Evolutionary conservation across 2,329 filamentous ascomycete genomes (phyloP), one percentile per base, ranked within the genome.

Genomic region (Botrytis galanthina): DNA sequence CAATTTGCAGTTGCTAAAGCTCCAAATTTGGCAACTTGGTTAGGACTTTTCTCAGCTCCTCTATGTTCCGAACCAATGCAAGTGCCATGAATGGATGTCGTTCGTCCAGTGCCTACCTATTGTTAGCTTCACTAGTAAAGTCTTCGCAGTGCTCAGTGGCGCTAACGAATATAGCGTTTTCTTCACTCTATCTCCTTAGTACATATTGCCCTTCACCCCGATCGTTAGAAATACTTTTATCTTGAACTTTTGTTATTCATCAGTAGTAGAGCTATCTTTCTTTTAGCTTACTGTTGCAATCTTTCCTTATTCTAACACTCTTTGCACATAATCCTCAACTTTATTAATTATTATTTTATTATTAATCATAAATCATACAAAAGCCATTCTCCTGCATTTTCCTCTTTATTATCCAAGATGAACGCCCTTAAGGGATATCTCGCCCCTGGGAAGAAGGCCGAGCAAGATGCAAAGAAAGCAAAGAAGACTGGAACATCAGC

Each of bases 381-480:
- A 18, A 35, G 18, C 37, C n/a, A 37, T 70, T 46, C n/a, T 57
- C 29, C 18, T 57, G n/a, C 3, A 42, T 42, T 32, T 68, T 4
- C 16, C 29, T 68, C 48, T 32, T 37, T 35, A 51, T 29, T 35
- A n/a, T 22, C 42, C 51, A 70, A 63, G 35, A 74, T 74, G 73
- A 59, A 73, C 29, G 51, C 61, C 46, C 7, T 74, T 22, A 74
- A 73, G 57, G 73, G 70, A 8, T 74, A 74, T 29, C 64, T 74
- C 63, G 70, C 66, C 18, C 73, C 72, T 22, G 57, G 68, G 71
- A 72, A 69, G 29, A 70, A 44, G 51, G 68, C n/a, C 18, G 54
- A 70, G 54, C n/a, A 70, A 37, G 68, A 46, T n/a, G 54, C 20
- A 3, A 46, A 61, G 48, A 70, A 60, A 35, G n/a, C 18, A 37